Base-by-base conservation (phyloP, 1,139 yeast genomes). In the Ogataea hybrid region DNA sequence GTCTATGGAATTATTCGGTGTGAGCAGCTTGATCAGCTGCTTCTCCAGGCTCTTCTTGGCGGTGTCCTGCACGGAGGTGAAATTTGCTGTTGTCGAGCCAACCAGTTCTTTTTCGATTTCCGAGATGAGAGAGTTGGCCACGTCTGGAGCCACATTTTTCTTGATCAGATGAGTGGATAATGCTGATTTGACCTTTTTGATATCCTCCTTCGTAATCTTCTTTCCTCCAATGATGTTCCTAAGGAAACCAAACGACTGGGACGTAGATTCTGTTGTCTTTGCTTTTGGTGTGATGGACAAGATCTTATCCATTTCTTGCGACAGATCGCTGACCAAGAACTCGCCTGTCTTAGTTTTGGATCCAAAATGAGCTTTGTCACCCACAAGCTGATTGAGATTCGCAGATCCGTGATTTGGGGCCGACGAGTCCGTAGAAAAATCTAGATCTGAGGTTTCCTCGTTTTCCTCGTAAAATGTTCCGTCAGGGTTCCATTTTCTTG, bases 1-100 rank as follows among this genome's bases (percentile, higher is more conserved):
- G 59, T 92, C 96, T 0, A 92, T 81, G 1, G 97, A 88, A 1
- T 94, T 88, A 50, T 90, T 87, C 9, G 98, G 98, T 0, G 98
- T 90, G 49, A 92, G 70, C 35, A 90, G 79, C 56, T 85, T 84
- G 35, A 90, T 81, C 40, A 92, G 69, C 39, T 92, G 90, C 29
- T 80, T 86, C 1, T 80, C 76, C 61, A 92, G 71, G 2, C 95
- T 77, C 34, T 75, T 75, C 50, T 81, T 73, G 7, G 82, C 84
- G 1, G 84, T 75, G 20, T 72, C 68, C 42, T 77, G 79, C 0
- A 75, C 77, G 5, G 81, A 70, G 0, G 87, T 78, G 77, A 87
- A 83, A 47, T 69, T 77, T 41, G 76, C 77, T 0, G 88, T 81
- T 44, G 77, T 80, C 16, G 84, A 74, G 0, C 90, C 90, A 4